phyloP scores from a whole-genome alignment of 352 stramenopile species.

The Blastocystis sp. region DNA sequence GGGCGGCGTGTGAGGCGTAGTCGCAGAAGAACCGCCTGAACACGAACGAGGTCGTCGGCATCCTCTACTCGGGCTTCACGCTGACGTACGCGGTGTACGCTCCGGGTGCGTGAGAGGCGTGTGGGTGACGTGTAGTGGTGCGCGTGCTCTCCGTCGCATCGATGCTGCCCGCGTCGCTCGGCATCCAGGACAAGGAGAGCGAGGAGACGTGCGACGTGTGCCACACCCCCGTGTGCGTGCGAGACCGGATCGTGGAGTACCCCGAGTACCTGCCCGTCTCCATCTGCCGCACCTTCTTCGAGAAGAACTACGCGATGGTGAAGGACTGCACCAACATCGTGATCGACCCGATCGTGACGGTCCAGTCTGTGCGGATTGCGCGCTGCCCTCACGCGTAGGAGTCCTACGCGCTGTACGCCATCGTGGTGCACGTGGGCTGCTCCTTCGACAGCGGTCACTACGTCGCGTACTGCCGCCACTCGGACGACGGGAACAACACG shows the following conservation, averaged over 20 bases:
- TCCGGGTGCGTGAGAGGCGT: background rate
- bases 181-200: background rate
- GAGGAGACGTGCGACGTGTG: background rate
- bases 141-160: conserved; percentile 8
- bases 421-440: conserved; percentile 49
- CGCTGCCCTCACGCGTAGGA: background rate
- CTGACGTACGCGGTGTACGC: conserved; percentile 22
- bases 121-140: background rate
- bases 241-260: background rate
- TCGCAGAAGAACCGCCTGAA: background rate
- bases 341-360: background rate
- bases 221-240: background rate
- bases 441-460: conserved; percentile 66
- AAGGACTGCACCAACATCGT: conserved; percentile 44
- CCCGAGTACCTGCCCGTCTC: conserved; percentile 13
- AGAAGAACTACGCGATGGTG: background rate
- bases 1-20: background rate
- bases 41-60: background rate
- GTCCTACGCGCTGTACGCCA: conserved; percentile 25
- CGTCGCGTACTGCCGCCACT: conserved; percentile 45
- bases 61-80: conserved; percentile 3
- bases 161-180: background rate
- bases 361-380: background rate
- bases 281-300: conserved; percentile 52
- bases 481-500: conserved; percentile 31